These are phyloP conservation scores for Arthroderma sp. DNA, from an alignment of 2,329 filamentous ascomycete species.

Conservation along the genomic window DNA sequence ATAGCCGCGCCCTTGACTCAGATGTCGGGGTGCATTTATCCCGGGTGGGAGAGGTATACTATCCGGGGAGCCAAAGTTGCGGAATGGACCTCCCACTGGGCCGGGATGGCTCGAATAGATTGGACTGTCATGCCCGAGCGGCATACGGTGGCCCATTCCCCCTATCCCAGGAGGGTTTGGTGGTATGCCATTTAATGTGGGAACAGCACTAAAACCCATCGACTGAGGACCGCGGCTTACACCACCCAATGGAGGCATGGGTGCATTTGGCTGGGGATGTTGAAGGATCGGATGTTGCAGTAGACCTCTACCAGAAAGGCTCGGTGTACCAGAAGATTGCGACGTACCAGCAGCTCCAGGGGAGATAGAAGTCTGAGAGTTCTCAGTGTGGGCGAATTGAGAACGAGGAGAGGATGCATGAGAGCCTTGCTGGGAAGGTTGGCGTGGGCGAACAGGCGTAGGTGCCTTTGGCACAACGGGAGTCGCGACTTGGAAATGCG, in stretches of 20 bases:
- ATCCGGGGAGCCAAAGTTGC: slow-evolving; percentile 39
- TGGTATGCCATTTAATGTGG: slow-evolving; percentile 44
- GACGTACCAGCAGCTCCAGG: slow-evolving; percentile 49
- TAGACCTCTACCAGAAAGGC: slow-evolving; percentile 42
- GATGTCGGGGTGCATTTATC: slow-evolving; percentile 48
- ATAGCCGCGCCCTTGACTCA: slow-evolving; percentile 43
- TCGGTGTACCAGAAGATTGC: slow-evolving; percentile 52
- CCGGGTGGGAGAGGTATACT: slow-evolving; percentile 44
- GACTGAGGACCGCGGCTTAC: slow-evolving; percentile 46
- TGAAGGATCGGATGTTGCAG: slow-evolving; percentile 38
- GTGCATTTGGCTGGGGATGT: slow-evolving; percentile 47
- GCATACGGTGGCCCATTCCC: slow-evolving; percentile 39
- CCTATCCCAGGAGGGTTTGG: slow-evolving; percentile 43
- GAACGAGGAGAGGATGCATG: slow-evolving; percentile 52
- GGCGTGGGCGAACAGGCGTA: slow-evolving; percentile 63
- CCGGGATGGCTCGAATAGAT: slow-evolving; percentile 41
- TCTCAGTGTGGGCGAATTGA: slow-evolving; percentile 35
- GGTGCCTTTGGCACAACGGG: slow-evolving; percentile 72
- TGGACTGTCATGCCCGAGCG: slow-evolving; percentile 40
- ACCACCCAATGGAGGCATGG: slow-evolving; percentile 52
- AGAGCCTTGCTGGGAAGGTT: slow-evolving; percentile 65
- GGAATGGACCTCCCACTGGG: slow-evolving; percentile 42
- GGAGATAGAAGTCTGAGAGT: slow-evolving; percentile 51
- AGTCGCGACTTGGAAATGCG: slow-evolving; percentile 64
- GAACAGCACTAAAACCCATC: slow-evolving; percentile 37